These are phyloP conservation scores for Bocquillonia castaneifolia DNA, from an alignment of 441 rosid genomes.

Conservation along the genomic window DNA sequence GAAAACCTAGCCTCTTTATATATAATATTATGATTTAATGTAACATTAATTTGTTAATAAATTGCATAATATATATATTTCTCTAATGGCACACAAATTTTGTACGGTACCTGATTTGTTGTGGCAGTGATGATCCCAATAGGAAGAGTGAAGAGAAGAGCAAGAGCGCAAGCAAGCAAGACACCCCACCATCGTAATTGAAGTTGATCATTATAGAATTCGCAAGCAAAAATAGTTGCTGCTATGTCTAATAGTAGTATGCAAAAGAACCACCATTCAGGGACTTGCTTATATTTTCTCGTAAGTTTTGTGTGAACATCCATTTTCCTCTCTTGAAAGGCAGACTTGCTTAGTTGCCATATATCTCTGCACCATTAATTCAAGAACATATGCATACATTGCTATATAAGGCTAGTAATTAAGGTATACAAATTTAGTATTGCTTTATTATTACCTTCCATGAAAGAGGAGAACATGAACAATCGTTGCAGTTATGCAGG, in stretches of 20 bases:
- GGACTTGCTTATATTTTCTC: slow-evolving; percentile 68
- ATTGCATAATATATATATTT: too few species aligned
- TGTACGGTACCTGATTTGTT: slow-evolving; percentile 86
- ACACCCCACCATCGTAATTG: slow-evolving; percentile 97
- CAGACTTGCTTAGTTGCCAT: slow-evolving; percentile 67
- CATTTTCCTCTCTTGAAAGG: slow-evolving; percentile 53
- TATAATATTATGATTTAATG: too few species aligned
- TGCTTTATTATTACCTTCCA: slow-evolving; percentile 43
- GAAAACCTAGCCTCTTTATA: background rate
- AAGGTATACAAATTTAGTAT: background rate
- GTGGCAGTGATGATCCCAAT: slow-evolving; percentile 85
- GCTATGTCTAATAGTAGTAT: slow-evolving; percentile 54
- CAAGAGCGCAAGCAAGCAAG: slow-evolving; percentile 66
- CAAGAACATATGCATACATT: background rate
- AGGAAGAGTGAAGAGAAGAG: slow-evolving; percentile 79
- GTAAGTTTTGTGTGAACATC: slow-evolving; percentile 73
- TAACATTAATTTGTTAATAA: too few species aligned
- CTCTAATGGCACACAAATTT: background rate
- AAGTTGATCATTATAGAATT: slow-evolving; percentile 71
- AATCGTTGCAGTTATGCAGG: slow-evolving; percentile 69
- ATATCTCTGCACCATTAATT: slow-evolving; percentile 54
- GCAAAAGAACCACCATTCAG: slow-evolving; percentile 85
- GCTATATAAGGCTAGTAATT: background rate
- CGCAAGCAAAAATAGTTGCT: slow-evolving; percentile 57
- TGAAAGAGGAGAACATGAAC: slow-evolving; percentile 81